These are phyloP conservation scores for Xanthoconium separans DNA, from an alignment of 1,284 basidiomycete genomes.

Conservation along the genomic window DNA sequence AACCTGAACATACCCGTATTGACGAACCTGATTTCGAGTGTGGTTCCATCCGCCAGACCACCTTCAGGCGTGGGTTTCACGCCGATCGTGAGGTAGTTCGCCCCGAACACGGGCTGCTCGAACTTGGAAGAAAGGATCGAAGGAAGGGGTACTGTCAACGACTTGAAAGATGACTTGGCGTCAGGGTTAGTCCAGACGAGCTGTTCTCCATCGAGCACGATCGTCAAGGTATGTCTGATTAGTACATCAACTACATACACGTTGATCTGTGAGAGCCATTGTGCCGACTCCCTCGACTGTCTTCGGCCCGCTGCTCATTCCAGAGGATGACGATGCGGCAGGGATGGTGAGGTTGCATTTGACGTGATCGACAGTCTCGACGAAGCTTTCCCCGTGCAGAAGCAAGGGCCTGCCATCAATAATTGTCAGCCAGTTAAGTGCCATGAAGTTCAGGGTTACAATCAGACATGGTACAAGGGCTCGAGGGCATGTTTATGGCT, in stretches of 20 bases:
- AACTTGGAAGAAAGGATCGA: conserved; percentile 67
- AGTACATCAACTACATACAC: conserved; percentile 47
- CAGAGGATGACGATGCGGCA: conserved; percentile 44
- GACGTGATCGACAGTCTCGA: conserved; percentile 54
- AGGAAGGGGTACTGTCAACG: conserved; percentile 58
- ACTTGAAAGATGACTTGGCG: conserved; percentile 42
- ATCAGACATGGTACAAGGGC: neutral
- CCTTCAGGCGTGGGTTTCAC: conserved; percentile 65
- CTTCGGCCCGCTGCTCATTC: conserved; percentile 52
- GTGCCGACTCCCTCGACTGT: conserved; percentile 59
- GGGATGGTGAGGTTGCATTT: conserved; percentile 62
- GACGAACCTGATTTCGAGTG: conserved; percentile 64
- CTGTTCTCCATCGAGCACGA: conserved; percentile 35
- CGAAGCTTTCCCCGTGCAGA: conserved; percentile 58
- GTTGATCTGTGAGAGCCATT: conserved; percentile 65
- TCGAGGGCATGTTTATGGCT: neutral
- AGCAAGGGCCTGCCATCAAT: conserved; percentile 58
- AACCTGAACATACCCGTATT: conserved; percentile 72
- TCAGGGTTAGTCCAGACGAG: conserved; percentile 58
- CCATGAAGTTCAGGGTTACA: conserved; percentile 45
- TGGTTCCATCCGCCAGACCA: conserved; percentile 61
- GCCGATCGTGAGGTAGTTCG: conserved; percentile 66
- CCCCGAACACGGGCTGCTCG: conserved; percentile 69
- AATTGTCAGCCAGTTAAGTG: conserved; percentile 76
- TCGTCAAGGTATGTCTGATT: conserved; percentile 5